Conservation (phyloP, 495 filamentous ascomycete species). For the Tuber brumale region DNA sequence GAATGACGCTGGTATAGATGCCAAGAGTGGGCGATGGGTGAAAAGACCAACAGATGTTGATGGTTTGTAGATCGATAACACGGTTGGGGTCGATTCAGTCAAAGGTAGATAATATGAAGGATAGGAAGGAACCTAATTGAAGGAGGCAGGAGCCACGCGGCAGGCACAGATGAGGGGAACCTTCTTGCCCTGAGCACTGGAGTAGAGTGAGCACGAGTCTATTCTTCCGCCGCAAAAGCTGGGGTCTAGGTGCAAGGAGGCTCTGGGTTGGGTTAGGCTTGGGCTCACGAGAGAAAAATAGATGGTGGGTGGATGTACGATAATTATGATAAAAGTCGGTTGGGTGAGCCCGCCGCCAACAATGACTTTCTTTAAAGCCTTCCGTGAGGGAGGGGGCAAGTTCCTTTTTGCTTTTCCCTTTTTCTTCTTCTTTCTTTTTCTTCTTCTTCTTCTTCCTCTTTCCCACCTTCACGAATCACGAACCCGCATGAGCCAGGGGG, state of each 20-base stretch:
- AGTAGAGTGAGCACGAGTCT: background rate
- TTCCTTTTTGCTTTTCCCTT: background rate
- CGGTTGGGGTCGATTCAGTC: background rate
- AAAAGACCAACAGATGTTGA: background rate
- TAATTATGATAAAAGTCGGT: background rate
- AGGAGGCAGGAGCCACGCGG: background rate
- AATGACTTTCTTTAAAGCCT: background rate
- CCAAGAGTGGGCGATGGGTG: background rate
- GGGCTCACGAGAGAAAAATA: background rate
- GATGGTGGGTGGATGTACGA: background rate
- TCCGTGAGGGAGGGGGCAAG: background rate
- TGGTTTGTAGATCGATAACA: background rate
- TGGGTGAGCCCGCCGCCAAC: background rate
- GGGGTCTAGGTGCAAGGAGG: background rate
- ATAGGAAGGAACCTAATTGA: background rate
- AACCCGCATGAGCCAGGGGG: background rate
- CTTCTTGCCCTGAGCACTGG: background rate
- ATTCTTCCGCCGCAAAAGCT: background rate
- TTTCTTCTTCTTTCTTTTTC: background rate
- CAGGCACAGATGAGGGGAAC: background rate
- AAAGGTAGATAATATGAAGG: background rate
- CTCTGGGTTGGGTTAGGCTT: background rate
- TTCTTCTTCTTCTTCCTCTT: background rate
- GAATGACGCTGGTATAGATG: background rate
- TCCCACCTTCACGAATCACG: background rate